Evolutionary conservation across 2,329 filamentous ascomycete genomes (phyloP).

Genomic region (Calonectria pauciramosa): DNA sequence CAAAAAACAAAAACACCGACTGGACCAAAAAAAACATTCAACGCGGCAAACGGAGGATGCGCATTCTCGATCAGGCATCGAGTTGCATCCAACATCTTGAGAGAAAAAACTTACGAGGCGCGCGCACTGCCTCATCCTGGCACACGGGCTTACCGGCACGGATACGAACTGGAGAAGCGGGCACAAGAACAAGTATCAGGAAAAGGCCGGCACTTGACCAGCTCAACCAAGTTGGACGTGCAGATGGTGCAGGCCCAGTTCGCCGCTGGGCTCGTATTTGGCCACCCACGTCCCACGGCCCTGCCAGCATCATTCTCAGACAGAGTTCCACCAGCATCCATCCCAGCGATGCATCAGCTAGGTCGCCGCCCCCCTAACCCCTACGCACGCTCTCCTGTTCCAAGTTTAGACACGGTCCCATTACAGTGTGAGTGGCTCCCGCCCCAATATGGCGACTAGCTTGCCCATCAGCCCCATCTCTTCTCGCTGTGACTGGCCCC

Average conservation of each 20-base stretch:
- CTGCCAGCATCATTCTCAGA: slow-evolving; percentile 12
- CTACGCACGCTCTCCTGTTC: slow-evolving; percentile 29
- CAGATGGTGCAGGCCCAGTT: slow-evolving; percentile 14
- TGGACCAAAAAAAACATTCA: not conserved
- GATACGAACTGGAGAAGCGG: slow-evolving; percentile 25
- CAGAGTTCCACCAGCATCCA: slow-evolving; percentile 18
- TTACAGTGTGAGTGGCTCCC: slow-evolving; percentile 29
- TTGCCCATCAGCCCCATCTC: not conserved
- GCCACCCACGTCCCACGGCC: slow-evolving; percentile 12
- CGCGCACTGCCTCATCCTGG: slow-evolving; percentile 18
- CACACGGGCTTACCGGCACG: slow-evolving; percentile 11
- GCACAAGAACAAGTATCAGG: slow-evolving; percentile 10
- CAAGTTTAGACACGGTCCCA: slow-evolving; percentile 35
- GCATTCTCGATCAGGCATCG: not conserved
- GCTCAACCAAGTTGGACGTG: slow-evolving; percentile 3
- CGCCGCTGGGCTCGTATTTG: slow-evolving; percentile 32
- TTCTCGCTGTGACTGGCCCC: slow-evolving; percentile 21
- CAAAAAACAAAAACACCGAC: not conserved
- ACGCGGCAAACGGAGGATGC: not conserved
- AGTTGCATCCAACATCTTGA: not conserved
- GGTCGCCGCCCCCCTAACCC: slow-evolving; percentile 21
- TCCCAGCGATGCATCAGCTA: slow-evolving; percentile 12
- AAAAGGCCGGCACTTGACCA: slow-evolving; percentile 8
- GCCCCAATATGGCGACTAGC: slow-evolving; percentile 12
- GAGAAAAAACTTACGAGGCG: slow-evolving; percentile 2